Conservation (phyloP, 2,329 filamentous ascomycete genomes). For the Massarina eburnea region DNA sequence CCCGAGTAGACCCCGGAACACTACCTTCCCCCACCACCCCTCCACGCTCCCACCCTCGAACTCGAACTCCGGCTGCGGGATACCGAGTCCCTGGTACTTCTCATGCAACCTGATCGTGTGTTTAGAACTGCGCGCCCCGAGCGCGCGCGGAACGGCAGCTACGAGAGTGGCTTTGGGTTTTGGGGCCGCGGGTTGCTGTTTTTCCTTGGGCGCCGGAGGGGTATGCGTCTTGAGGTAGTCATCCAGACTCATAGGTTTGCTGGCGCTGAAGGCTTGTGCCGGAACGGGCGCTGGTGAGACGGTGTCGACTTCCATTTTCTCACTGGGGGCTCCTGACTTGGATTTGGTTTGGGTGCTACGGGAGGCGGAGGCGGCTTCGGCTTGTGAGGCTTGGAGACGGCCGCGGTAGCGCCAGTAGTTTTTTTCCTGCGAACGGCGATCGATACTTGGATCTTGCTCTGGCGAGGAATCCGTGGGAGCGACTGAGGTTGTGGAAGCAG, state of each 20-base stretch:
- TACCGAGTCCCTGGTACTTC: conserved; percentile 26
- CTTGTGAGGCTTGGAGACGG: background rate
- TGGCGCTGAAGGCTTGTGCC: background rate
- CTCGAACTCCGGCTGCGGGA: conserved; percentile 23
- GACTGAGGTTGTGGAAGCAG: background rate
- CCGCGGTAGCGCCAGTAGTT: background rate
- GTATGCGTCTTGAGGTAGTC: conserved; percentile 18
- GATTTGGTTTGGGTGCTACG: background rate
- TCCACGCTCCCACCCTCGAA: conserved; percentile 12
- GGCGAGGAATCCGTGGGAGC: background rate
- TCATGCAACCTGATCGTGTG: conserved; percentile 26
- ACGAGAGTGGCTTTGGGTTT: background rate
- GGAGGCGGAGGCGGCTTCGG: background rate
- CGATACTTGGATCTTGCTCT: too few species aligned
- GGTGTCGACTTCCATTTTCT: conserved; percentile 15
- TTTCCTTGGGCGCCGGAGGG: background rate
- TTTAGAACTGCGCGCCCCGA: conserved; percentile 21
- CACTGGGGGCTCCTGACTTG: conserved; percentile 1
- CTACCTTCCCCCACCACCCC: conserved; percentile 26
- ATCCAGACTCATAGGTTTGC: conserved; percentile 18
- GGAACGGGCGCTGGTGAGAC: background rate
- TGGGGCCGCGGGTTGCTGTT: background rate
- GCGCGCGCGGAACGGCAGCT: conserved; percentile 15
- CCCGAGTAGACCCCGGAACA: conserved; percentile 22
- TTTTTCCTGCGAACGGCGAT: too few species aligned